Evolutionary conservation across 139 green algal species (phyloP), one percentile per base, ranked within the genome.

Genomic region (Coelastrella sp.): DNA sequence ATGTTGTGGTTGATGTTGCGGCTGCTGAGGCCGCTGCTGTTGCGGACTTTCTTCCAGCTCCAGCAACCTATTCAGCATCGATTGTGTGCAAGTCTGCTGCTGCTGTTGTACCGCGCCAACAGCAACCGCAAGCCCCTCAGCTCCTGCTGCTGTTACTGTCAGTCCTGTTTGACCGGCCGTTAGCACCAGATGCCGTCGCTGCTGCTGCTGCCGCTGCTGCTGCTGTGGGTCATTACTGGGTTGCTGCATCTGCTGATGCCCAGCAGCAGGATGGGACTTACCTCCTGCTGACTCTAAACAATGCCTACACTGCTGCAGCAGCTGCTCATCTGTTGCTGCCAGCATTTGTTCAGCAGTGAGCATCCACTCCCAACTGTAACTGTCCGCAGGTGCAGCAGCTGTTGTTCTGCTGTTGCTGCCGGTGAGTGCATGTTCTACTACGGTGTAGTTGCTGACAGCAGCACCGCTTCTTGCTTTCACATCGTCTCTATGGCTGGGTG

Each of bases 301-400:
- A 22, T 10, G 83, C 83, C 76, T 73, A 15, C 27, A 57, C 25
- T 79, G 66, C 66, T 66, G 24, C 83, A 81, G 66, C 65, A 81
- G 83, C 83, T 87, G 82, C n/a, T 78, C 63, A 65, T 87, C 61
- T 61, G 17, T 78, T 11, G 59, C 61, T 7, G 61, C 63, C 9
- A 76, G 61, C 63, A 76, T 87, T 60, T 76, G 61, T 11, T 87
- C 12, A 10, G 82, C 27, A 6, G 82, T 60, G 22, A 78, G 61
- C 61, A 78, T 75, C 82, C 61, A 76, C 4, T 20, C 56, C 20
- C 27, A 73, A 61, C 22, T 17, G 6, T 35, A 22, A 6, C 25
- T 49, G 15, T 10, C 59, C 1, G 6, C 59, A 60, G 59, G n/a
- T 22, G 80, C 60, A 74, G 59, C 22, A 22, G 22, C 57, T 56